Evolutionary conservation across 768 basidiomycete species (phyloP).

Genomic region (Lentinus brumalis): DNA sequence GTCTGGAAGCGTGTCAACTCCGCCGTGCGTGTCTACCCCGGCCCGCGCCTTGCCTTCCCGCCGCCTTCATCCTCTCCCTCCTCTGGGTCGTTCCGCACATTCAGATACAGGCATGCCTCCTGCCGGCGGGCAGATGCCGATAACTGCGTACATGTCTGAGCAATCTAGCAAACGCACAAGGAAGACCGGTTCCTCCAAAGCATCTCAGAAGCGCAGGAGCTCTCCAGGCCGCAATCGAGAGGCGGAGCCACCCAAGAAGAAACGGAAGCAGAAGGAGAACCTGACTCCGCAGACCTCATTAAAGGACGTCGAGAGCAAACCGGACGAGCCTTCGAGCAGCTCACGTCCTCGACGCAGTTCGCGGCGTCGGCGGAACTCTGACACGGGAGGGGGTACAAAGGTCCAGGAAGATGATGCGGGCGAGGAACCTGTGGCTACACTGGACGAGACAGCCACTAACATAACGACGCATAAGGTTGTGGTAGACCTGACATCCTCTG

Average conservation of each 20-base stretch:
- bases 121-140: constrained; percentile 3
- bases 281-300: background rate
- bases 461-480: too few species aligned
- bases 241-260: constrained; percentile 14
- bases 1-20: constrained; percentile 43
- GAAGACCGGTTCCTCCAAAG: background rate
- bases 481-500: too few species aligned
- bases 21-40: constrained; percentile 19
- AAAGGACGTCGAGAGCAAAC: background rate
- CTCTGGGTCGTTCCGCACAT: background rate
- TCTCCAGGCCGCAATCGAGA: background rate
- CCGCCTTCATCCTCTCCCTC: constrained; percentile 28
- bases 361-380: background rate
- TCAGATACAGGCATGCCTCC: background rate
- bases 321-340: background rate
- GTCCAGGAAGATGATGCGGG: background rate
- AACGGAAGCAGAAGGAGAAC: constrained; percentile 21
- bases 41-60: too few species aligned
- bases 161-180: background rate
- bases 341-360: background rate
- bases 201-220: background rate
- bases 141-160: constrained; percentile 4
- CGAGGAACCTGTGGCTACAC: too few species aligned
- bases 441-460: too few species aligned
- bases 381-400: background rate